These are phyloP conservation scores for Termitomyces sp. DNA, from an alignment of 768 basidiomycete genomes.

Conservation along the genomic window DNA sequence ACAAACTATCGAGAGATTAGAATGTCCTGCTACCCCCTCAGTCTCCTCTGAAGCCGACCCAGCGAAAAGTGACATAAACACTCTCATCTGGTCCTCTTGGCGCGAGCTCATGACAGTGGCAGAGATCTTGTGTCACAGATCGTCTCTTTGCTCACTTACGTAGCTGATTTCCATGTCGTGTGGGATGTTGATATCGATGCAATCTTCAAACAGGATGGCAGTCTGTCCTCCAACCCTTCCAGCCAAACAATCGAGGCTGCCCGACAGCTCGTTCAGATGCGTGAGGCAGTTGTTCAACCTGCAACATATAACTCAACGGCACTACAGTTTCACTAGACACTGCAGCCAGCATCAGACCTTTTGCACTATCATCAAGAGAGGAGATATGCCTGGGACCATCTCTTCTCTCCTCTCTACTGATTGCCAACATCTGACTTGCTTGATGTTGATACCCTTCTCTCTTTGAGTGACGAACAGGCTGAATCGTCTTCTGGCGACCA, in stretches of 20 bases:
- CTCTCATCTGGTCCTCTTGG: too few species aligned
- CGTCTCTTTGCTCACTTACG: slow-evolving; percentile 54
- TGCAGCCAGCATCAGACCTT: slow-evolving; percentile 50
- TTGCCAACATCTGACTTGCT: slow-evolving; percentile 54
- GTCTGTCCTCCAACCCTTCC: slow-evolving; percentile 53
- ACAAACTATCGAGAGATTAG: too few species aligned
- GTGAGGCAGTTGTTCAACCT: slow-evolving; percentile 72
- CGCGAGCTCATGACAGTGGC: slow-evolving; percentile 25
- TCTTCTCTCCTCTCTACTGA: slow-evolving; percentile 51
- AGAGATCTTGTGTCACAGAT: slow-evolving; percentile 56
- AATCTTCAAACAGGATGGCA: slow-evolving; percentile 46
- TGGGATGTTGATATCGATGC: slow-evolving; percentile 83
- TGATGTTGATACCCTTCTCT: slow-evolving; percentile 61
- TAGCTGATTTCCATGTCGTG: slow-evolving; percentile 75
- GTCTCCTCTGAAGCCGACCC: too few species aligned
- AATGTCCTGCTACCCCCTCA: too few species aligned
- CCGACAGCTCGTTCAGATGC: slow-evolving; percentile 61
- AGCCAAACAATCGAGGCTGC: slow-evolving; percentile 68
- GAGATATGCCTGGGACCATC: slow-evolving; percentile 38
- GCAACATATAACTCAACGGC: slow-evolving; percentile 76
- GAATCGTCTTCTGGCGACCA: slow-evolving; percentile 70
- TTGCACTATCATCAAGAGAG: slow-evolving; percentile 30
- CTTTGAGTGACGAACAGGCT: slow-evolving; percentile 69
- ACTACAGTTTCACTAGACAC: slow-evolving; percentile 52
- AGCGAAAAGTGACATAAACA: too few species aligned